phyloP scores from a whole-genome alignment of 768 basidiomycete genomes.

The Rhizopogon vulgaris region DNA sequence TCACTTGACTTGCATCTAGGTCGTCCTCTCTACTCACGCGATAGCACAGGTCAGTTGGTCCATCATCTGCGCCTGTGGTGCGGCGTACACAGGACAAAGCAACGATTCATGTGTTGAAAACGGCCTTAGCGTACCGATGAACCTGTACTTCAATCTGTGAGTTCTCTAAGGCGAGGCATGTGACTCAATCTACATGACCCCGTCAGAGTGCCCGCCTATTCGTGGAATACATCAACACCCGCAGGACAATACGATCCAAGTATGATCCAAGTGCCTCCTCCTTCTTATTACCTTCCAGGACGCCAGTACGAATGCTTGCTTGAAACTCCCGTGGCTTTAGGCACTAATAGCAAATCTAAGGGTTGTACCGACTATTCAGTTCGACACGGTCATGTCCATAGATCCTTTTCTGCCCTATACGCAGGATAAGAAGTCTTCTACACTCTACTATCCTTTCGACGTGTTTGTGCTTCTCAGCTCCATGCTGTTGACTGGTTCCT shows the following conservation, averaged over 20 bases:
- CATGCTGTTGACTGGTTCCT: not conserved
- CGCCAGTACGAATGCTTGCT: not conserved
- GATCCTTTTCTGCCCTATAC: slow-evolving; percentile 3
- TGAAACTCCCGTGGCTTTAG: not conserved
- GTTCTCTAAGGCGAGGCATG: not conserved
- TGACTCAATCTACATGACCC: not conserved
- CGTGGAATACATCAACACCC: not conserved
- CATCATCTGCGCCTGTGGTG: slow-evolving; percentile 2
- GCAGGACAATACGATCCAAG: not conserved
- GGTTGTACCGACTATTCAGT: not conserved
- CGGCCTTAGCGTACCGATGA: slow-evolving; percentile 2
- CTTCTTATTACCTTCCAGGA: slow-evolving; percentile 3
- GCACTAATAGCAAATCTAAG: not conserved
- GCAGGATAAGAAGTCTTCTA: not conserved
- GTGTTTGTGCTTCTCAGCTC: not conserved
- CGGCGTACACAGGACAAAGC: not conserved
- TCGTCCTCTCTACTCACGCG: not conserved
- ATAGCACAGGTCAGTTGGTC: slow-evolving; percentile 2
- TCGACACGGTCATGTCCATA: not conserved
- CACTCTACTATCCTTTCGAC: slow-evolving; percentile 5
- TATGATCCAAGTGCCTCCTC: not conserved
- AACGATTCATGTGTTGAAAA: not conserved
- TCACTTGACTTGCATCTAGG: not conserved
- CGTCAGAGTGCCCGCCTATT: not conserved
- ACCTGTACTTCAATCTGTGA: slow-evolving; percentile 3